Evolutionary conservation across 2,329 filamentous ascomycete genomes (phyloP).

Genomic region (Calonectria henricotiae): DNA sequence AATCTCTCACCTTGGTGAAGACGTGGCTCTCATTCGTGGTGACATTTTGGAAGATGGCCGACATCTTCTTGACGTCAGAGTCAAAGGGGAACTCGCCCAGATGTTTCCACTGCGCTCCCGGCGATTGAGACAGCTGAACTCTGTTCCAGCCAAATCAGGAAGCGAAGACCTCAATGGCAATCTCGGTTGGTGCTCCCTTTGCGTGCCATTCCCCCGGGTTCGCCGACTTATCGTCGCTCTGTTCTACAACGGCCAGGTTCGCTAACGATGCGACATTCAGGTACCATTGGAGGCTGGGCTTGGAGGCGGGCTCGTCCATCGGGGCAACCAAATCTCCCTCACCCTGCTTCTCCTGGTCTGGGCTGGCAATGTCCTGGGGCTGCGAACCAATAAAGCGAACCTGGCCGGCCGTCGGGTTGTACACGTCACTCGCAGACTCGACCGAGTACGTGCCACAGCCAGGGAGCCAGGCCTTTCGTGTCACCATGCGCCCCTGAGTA

Average conservation of each 20-base stretch:
- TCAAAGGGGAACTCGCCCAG: constrained; percentile 82
- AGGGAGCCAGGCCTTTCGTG: constrained; percentile 54
- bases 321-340: constrained; percentile 16
- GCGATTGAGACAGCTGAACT: constrained; percentile 66
- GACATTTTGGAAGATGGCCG: constrained; percentile 73
- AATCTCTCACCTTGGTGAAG: constrained; percentile 69
- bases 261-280: constrained; percentile 77
- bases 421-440: constrained; percentile 53
- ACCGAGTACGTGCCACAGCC: constrained; percentile 56
- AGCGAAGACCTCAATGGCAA: constrained; percentile 83
- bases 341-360: constrained; percentile 30
- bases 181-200: constrained; percentile 77
- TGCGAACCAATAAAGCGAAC: constrained; percentile 42
- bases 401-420: constrained; percentile 51
- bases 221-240: constrained; percentile 61
- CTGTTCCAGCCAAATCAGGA: constrained; percentile 78
- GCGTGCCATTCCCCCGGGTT: constrained; percentile 72
- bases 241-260: constrained; percentile 73
- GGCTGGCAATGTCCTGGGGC: constrained; percentile 38
- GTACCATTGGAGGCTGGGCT: constrained; percentile 68
- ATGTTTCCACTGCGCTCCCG: constrained; percentile 69
- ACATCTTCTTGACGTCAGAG: constrained; percentile 84
- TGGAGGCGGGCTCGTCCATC: constrained; percentile 58
- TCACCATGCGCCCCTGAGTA: constrained; percentile 55
- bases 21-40: constrained; percentile 62